Percentiles rank a stretch among this genome's conserved stretches.
phyloP scores from a whole-genome alignment of 2,329 filamentous ascomycete species.

The Pseudogymnoascus sp. region DNA sequence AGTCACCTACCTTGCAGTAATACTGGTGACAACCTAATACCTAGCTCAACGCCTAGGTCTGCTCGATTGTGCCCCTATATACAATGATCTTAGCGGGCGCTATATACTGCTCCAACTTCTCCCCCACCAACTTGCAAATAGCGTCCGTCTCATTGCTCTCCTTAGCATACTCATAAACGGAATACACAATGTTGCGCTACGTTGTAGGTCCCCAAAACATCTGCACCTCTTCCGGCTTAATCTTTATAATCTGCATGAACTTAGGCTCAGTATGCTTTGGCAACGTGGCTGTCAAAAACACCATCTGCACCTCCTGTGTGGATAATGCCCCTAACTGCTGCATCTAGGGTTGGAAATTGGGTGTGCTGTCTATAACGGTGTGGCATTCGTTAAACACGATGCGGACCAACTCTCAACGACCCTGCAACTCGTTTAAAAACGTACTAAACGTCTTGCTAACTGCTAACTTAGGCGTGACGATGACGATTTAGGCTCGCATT shows the following conservation, averaged over 20 bases:
- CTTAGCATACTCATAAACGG: background rate
- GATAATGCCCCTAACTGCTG: background rate
- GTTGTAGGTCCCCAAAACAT: background rate
- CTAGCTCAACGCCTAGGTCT: too few relatives aligned
- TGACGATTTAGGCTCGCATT: background rate
- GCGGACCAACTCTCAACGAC: background rate
- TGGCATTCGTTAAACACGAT: background rate
- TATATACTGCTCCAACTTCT: too few relatives aligned
- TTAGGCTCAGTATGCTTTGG: background rate
- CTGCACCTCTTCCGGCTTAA: background rate
- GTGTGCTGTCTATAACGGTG: background rate
- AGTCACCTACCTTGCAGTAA: too few relatives aligned
- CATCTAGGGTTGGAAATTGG: background rate
- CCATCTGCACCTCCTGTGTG: background rate
- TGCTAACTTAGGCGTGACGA: background rate
- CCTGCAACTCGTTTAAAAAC: background rate
- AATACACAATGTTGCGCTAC: background rate
- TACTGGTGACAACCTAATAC: too few relatives aligned
- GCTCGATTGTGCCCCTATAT: too few relatives aligned
- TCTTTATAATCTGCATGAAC: background rate
- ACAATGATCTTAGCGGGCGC: too few relatives aligned
- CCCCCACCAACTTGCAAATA: too few relatives aligned
- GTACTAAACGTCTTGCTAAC: background rate
- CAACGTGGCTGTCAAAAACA: background rate
- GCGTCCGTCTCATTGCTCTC: too few relatives aligned